Evolutionary conservation across 768 basidiomycete genomes (phyloP), one percentile per base, ranked within the genome.

Genomic region (Calocera viscosa): DNA sequence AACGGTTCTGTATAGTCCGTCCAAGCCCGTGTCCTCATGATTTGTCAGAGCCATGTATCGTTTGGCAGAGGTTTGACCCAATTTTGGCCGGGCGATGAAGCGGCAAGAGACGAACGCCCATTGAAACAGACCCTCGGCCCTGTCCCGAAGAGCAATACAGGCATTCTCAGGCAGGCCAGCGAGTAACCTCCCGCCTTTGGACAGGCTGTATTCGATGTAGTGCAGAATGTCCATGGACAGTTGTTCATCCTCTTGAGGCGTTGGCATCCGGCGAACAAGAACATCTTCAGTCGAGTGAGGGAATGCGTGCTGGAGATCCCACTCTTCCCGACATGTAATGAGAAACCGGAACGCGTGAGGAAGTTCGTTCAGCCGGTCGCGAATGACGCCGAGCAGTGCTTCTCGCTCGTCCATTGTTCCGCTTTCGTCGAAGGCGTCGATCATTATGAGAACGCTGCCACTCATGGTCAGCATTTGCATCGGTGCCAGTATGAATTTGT

Each of bases 401-500:
- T 47, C 19, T 7, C 43, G 43, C 16, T 47, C 43, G 5, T 24
- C 19, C 8, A 24, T 3, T 47, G 43, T 47, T 7, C 43, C 71
- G 7, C 77, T 74, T 71, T 79, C 77, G 67, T 79, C 78, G 32
- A 79, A 68, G 1, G 74, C 78, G 68, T 79, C 78, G 33, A 79
- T 70, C 63, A 78, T 71, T 43, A 79, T 68, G n/a, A 78, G 33
- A 28, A 76, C 41, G 2, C 69, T 70, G 24, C 66, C 43, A 24
- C 65, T 26, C 19, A 65, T 3, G 8, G 22, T 10, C 3, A 65
- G 22, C 17, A 22, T 22, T 0, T 32, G 33, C 12, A 28, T 19
- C 5, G 72, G 72, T 28, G 30, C 35, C 1, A 64, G 28, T 17
- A 75, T 14, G 10, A 76, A 68, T 24, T 66, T 41, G 14, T 69